Evolutionary conservation across 208 protist species (phyloP), one percentile per base, ranked within the genome.

Genomic region (Trypanosoma avium): DNA sequence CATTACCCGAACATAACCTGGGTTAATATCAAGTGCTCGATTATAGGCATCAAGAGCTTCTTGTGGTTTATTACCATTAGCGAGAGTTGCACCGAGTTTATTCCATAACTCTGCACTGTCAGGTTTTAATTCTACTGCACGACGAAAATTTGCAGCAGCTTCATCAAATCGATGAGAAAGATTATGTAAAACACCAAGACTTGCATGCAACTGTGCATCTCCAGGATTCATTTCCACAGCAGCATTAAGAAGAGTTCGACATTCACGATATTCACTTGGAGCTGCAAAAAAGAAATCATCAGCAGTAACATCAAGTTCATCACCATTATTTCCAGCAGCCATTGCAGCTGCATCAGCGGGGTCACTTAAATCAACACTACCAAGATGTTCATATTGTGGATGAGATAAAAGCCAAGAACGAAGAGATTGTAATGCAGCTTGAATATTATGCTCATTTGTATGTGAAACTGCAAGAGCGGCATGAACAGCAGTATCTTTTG

Each of bases 21-120:
- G 92, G 70, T 93, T 95, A 63, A 97, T 84, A 67, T 94, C 87
- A 19, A 97, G 80, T 10, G 92, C 88, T 27, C 63, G 73, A 43
- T 86, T 86, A 77, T 97, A 97, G 27, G 89, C 89, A 40, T 86
- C 84, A 26, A 97, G 70, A 2, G 92, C 92, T 53, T 94, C 79
- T 17, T 83, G 70, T 7, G 81, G 68, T 36, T 77, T 65, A 64
- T 80, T 81, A 13, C 79, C 81, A 59, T 97, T 97, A 22, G 92
- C 92, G 33, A 94, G 77, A 32, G 92, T 90, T 8, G 92, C 92
- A 17, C 92, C 92, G 26, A 97, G 77, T 81, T 94, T 94, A 76
- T 97, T 97, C 89, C 92, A 97, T 55, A 95, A 73, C 58, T 81
- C 75, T 21, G 81, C 72, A 49, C 91, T 85, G 15, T 83, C 65